phyloP scores from a whole-genome alignment of 2,329 filamentous ascomycete genomes.

The Xylariales sp. region DNA sequence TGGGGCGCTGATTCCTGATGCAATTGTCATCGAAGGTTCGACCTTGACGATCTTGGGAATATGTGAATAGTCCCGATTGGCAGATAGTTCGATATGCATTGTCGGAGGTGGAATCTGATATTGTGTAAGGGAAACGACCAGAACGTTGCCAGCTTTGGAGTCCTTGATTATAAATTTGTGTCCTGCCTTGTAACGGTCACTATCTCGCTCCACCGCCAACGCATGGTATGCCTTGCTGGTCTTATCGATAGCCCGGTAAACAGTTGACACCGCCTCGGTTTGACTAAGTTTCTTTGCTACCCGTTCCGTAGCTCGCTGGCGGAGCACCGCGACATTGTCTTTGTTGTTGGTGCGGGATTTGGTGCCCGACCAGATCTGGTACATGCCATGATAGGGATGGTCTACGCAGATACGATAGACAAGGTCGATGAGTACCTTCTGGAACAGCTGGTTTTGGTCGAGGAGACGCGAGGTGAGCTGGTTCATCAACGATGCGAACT shows the following conservation, averaged over 20 bases:
- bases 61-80: constrained; percentile 69
- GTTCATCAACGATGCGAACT: constrained; percentile 91
- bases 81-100: constrained; percentile 72
- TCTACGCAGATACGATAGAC: constrained; percentile 83
- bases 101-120: constrained; percentile 83
- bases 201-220: constrained; percentile 62
- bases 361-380: constrained; percentile 85
- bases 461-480: constrained; percentile 92
- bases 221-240: constrained; percentile 64
- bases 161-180: constrained; percentile 58
- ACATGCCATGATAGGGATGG: constrained; percentile 95
- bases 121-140: constrained; percentile 59
- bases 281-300: constrained; percentile 59
- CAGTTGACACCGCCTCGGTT: constrained; percentile 43
- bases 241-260: constrained; percentile 70
- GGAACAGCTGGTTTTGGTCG: constrained; percentile 65
- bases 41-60: constrained; percentile 73
- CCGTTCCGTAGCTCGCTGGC: constrained; percentile 67
- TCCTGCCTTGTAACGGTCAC: constrained; percentile 63
- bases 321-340: constrained; percentile 70
- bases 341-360: constrained; percentile 64
- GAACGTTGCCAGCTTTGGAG: constrained; percentile 54
- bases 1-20: constrained; percentile 84
- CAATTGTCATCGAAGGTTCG: constrained; percentile 74
- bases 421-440: constrained; percentile 67